Percentiles rank a stretch among this genome's conserved stretches.
phyloP scores from a whole-genome alignment of 176 grass and related monocot genomes.

The Avena insularis region DNA sequence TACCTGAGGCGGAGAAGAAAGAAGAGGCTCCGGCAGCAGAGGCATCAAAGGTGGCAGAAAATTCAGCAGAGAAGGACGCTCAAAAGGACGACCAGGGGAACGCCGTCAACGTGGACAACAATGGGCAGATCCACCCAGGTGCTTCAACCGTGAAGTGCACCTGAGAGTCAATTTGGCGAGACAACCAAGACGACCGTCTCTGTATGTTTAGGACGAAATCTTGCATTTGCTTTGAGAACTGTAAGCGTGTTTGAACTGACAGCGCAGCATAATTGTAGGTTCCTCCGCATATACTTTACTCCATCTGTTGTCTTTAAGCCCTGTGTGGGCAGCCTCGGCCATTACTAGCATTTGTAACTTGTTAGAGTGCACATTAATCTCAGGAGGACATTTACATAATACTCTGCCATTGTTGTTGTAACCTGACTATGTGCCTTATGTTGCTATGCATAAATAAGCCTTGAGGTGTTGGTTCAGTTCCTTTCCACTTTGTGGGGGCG shows the following conservation, averaged over 20 bases:
- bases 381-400: constrained; percentile 1
- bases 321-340: constrained; percentile 18
- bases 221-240: constrained; percentile 53
- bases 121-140: constrained; percentile 51
- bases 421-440: background rate
- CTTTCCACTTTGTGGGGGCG: background rate
- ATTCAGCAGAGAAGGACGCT: background rate
- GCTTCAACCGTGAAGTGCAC: constrained; percentile 48
- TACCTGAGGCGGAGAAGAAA: constrained; percentile 19
- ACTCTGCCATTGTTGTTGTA: constrained; percentile 35
- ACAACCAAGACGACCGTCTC: background rate
- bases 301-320: background rate
- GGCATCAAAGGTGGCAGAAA: constrained; percentile 14
- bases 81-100: constrained; percentile 16
- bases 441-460: constrained; percentile 32
- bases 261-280: constrained; percentile 40
- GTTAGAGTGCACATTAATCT: constrained; percentile 48
- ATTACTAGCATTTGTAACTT: constrained; percentile 30
- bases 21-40: constrained; percentile 37
- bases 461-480: background rate
- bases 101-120: constrained; percentile 22
- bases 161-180: background rate
- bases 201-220: constrained; percentile 36
- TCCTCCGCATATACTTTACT: constrained; percentile 23
- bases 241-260: constrained; percentile 55